These are phyloP conservation scores for Trypanosoma cruzi DNA, from an alignment of 208 protist species.

Conservation along the genomic window DNA sequence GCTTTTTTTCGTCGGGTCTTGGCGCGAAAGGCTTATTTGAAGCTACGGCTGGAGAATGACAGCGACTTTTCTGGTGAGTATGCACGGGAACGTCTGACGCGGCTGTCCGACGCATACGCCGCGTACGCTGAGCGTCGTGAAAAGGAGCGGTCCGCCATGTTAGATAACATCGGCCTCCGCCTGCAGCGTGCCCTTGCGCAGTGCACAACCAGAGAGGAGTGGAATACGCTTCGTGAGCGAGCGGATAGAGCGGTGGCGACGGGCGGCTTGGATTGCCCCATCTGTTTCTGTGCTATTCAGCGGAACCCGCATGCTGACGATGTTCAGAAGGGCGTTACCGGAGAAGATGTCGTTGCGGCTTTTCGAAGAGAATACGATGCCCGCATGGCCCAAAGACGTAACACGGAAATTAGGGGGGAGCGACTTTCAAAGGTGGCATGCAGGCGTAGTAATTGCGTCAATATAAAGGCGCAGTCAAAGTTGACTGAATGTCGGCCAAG, in stretches of 20 bases:
- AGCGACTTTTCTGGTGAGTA: constrained; percentile 60
- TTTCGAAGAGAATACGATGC: constrained; percentile 51
- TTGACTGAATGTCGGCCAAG: neutral
- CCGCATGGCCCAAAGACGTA: constrained; percentile 21
- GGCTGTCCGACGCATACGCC: constrained; percentile 62
- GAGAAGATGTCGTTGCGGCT: constrained; percentile 31
- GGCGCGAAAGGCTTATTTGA: constrained; percentile 61
- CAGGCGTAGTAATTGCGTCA: neutral
- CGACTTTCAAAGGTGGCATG: neutral
- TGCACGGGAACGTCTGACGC: constrained; percentile 53
- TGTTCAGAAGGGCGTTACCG: constrained; percentile 11
- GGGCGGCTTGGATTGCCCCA: constrained; percentile 27
- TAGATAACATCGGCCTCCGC: constrained; percentile 44
- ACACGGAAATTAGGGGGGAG: constrained; percentile 1
- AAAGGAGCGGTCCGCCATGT: constrained; percentile 32
- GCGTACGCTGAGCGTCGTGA: constrained; percentile 48
- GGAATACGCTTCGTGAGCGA: constrained; percentile 29
- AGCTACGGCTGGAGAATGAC: constrained; percentile 50
- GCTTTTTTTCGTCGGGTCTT: constrained; percentile 57
- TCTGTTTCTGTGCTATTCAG: constrained; percentile 22
- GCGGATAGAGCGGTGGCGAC: constrained; percentile 2
- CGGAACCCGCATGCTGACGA: constrained; percentile 21
- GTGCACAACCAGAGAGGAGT: constrained; percentile 55
- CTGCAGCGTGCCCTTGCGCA: constrained; percentile 54
- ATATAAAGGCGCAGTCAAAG: neutral